These are phyloP conservation scores for Citrus trifoliata DNA, from an alignment of 345 rosid genomes.

Conservation along the genomic window DNA sequence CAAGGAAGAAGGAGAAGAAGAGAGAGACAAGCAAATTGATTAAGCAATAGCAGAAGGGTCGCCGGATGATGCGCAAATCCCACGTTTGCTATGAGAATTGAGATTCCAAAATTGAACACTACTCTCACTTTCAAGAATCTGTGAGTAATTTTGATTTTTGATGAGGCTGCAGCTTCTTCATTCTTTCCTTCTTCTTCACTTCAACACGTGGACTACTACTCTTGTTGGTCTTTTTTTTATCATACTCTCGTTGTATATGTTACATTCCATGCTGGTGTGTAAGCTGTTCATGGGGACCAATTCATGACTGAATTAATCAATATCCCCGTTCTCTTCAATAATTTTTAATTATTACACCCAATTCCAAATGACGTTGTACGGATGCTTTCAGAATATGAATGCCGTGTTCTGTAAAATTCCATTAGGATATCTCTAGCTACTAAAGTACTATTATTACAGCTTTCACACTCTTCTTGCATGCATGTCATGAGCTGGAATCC, in stretches of 20 bases:
- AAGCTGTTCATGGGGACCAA: not conserved
- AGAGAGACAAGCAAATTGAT: not conserved
- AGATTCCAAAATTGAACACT: slow-evolving; percentile 23
- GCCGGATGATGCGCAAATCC: slow-evolving; percentile 39
- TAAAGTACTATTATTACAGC: not conserved
- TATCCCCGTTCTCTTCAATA: no score
- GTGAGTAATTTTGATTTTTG: not conserved
- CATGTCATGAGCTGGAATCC: not conserved
- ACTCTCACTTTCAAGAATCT: slow-evolving; percentile 2
- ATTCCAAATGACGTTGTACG: not conserved
- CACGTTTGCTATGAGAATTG: slow-evolving; percentile 39
- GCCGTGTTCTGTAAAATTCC: not conserved
- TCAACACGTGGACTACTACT: slow-evolving; percentile 22
- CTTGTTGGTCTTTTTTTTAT: not conserved
- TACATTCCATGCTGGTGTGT: slow-evolving; percentile 29
- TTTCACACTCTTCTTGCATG: not conserved
- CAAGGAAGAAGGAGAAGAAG: not conserved
- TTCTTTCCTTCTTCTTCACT: slow-evolving; percentile 20
- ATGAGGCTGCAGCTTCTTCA: slow-evolving; percentile 24
- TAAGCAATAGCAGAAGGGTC: slow-evolving; percentile 27
- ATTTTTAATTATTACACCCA: not conserved
- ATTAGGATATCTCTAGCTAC: no score
- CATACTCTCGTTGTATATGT: not conserved
- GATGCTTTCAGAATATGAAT: not conserved
- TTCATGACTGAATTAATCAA: not conserved